Evolutionary conservation across 129 eudicot species (phyloP).

Genomic region (Saussurea involucrata): DNA sequence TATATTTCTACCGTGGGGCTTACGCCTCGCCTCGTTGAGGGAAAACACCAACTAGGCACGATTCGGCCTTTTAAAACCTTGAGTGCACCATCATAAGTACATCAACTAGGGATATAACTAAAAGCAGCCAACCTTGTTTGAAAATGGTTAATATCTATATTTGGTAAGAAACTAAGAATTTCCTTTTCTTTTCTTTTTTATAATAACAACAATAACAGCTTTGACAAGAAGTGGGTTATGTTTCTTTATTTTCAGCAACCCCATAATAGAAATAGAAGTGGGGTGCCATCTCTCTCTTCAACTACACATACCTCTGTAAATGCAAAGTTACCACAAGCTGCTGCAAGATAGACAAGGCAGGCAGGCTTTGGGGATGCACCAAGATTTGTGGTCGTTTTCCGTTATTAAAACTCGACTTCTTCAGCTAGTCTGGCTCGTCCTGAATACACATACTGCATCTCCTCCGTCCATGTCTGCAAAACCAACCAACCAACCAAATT

Average conservation of each 20-base stretch:
- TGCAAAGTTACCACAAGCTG: not conserved
- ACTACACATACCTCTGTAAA: not conserved
- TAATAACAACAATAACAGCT: not conserved
- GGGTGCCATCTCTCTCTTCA: not conserved
- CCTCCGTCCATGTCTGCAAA: constrained; percentile 92
- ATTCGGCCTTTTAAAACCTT: no score
- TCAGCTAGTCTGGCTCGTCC: constrained; percentile 67
- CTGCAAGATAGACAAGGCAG: no score
- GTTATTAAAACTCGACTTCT: constrained; percentile 56
- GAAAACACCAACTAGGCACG: no score
- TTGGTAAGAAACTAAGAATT: not conserved
- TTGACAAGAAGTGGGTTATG: not conserved
- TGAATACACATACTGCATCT: constrained; percentile 77
- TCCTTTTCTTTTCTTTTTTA: not conserved
- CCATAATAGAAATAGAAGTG: not conserved
- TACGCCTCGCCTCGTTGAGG: no score
- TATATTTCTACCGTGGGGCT: no score
- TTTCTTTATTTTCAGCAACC: not conserved
- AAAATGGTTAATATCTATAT: not conserved
- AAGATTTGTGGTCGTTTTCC: not conserved
- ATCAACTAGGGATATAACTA: no score
- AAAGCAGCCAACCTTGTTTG: not conserved
- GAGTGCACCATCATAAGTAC: no score
- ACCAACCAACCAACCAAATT: not conserved
- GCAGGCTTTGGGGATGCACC: not conserved